Evolutionary conservation across 2,329 filamentous ascomycete genomes (phyloP), one percentile per base, ranked within the genome.

Genomic region (Trichoderma koningii): DNA sequence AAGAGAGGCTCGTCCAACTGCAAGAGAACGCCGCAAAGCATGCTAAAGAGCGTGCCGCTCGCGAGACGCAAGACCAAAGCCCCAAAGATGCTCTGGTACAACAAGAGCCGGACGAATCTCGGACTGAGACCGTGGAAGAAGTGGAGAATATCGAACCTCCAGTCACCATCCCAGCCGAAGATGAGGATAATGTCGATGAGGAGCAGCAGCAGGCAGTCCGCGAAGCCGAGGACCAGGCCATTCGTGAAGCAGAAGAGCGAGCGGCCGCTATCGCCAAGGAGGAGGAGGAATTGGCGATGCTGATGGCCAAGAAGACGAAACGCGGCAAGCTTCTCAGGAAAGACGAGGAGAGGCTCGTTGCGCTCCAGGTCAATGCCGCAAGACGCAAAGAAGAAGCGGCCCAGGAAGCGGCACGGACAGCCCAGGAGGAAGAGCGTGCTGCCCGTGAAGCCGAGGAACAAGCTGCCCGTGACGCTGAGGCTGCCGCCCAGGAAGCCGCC

Each of bases 1-100:
- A 82, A 56, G 80, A 83, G 66, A 81, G 79, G 66, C 74, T 78
- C 28, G 74, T 77, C 41, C 69, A 70, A 7, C 70, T 82, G 7
- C 76, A 73, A 10, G 74, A 74, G 44, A 77, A 73, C 38, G 72
- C 75, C 28, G 71, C 70, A 30, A 72, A 71, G 66, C 74, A 78
- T 41, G 75, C 76, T 7, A 78, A 80, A 64, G 77, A 81, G 65
- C 68, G 68, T 55, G 67, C 69, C 15, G 64, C 72, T 15, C 60
- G 70, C 14, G 71, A 74, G 65, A 68, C 72, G 26, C 72, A 74
- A 52, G 73, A 66, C 14, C 66, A 66, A 12, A 70, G 70, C 53
- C 66, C 56, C 2, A 60, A 60, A 17, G 56, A 51, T 12, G 45
- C 34, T 28, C 28, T 19, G 30, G 9, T n/a, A 17, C 21, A 28